Evolutionary conservation across 2,329 filamentous ascomycete genomes (phyloP), one percentile per base, ranked within the genome.

Genomic region (Thyridium curvatum): DNA sequence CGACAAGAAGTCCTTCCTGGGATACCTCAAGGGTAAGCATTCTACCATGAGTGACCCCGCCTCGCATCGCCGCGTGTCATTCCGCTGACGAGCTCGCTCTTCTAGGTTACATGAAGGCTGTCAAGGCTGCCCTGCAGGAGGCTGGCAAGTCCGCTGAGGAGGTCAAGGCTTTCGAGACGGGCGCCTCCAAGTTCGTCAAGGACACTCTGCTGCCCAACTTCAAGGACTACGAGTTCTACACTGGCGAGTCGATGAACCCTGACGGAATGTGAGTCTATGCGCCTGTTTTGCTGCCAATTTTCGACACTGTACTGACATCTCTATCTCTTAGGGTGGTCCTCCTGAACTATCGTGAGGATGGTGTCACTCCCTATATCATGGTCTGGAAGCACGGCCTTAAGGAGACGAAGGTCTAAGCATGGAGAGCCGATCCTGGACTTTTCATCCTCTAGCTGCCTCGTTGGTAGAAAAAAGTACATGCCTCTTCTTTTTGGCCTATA

Each of bases 341-440:
- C 52, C 84, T 96, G 62, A 94, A 96, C 79, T 98, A 95, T 80
- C 91, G 93, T 56, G 90, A 95, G 65, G 93, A 97, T 56, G 93
- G 93, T 65, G 66, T 84, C 52, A 97, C 91, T 40, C 93, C 93
- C 44, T 98, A 77, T 62, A 74, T 94, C 56, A 85, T 80, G 52
- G 71, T 94, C 72, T 97, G 90, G 91, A 96, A 97, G 81, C 85
- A 96, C 71, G 93, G 91, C 60, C 69, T 97, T 49, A 73, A 71
- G 54, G 83, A 84, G 72, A 81, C 80, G 75, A 97, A 98, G 86
- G 89, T 97, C 54, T 98, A 91, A 74, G 51, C 21, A 26, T 26
- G 21, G 21, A 10, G 21, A 10, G 21, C 10, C 21, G 6, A 26
- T 32, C 28, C 34, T 14, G 26, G 21, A 26, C 21, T 26, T 26